Percentiles rank a stretch among this genome's conserved stretches.
These are phyloP conservation scores for Butyriboletus loyo DNA, from an alignment of 768 basidiomycete species.

Conservation along the genomic window DNA sequence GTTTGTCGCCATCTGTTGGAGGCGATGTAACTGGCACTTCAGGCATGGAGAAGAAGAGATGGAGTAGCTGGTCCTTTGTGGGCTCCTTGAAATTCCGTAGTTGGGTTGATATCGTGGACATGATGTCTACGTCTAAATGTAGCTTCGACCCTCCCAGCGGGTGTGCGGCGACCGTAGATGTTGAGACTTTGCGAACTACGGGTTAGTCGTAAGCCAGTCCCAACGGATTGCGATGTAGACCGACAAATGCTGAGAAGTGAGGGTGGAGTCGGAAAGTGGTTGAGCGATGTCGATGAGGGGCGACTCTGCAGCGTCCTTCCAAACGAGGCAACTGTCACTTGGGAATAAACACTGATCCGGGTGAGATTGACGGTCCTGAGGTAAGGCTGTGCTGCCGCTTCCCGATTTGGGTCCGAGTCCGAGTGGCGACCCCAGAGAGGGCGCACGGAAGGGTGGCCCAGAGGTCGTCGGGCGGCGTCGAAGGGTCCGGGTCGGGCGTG, in stretches of 20 bases:
- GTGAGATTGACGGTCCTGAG: too few relatives aligned
- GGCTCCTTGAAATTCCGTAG: conserved; percentile 92
- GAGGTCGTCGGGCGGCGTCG: too few relatives aligned
- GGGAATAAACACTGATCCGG: too few relatives aligned
- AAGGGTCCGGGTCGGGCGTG: too few relatives aligned
- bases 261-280: neutral
- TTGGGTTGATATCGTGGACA: conserved; percentile 84
- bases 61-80: conserved; percentile 78
- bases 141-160: neutral
- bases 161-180: neutral
- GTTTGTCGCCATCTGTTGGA: conserved; percentile 23
- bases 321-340: conserved; percentile 20
- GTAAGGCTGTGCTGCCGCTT: too few relatives aligned
- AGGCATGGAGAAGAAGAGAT: conserved; percentile 86
- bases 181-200: neutral
- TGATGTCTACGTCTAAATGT: conserved; percentile 27
- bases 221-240: conserved; percentile 5
- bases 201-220: neutral
- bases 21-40: conserved; percentile 28
- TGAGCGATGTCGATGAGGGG: conserved; percentile 18
- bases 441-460: too few relatives aligned
- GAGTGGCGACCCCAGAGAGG: too few relatives aligned
- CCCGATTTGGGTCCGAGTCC: too few relatives aligned
- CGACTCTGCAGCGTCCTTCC: conserved; percentile 12
- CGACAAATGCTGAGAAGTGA: neutral